Evolutionary conservation across 1,139 yeast species (phyloP).

Genomic region (Taphrina deformans): DNA sequence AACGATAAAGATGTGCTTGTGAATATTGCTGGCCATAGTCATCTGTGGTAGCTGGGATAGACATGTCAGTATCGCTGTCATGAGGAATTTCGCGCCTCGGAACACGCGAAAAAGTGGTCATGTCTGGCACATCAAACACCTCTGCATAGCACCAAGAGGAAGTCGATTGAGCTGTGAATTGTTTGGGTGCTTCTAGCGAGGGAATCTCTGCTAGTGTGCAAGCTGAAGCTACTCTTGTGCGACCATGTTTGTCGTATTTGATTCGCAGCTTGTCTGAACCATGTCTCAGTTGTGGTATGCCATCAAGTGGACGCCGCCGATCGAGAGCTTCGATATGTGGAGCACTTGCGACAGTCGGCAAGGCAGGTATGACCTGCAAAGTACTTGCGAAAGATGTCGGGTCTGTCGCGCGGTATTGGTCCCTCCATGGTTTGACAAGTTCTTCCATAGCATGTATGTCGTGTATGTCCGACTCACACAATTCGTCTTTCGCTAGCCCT

Average conservation of each 20-base stretch:
- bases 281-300: not conserved
- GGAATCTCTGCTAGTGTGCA: not conserved
- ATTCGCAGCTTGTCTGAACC: not conserved
- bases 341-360: not conserved
- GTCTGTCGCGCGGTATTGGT: not conserved
- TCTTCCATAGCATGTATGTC: constrained; percentile 2
- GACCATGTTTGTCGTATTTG: not conserved
- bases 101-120: not conserved
- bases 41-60: not conserved
- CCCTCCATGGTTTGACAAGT: constrained; percentile 14
- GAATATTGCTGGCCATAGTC: not conserved
- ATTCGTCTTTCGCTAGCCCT: too few species aligned
- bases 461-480: too few species aligned
- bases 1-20: not conserved
- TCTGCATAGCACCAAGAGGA: not conserved
- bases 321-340: not conserved
- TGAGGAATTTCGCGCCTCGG: not conserved
- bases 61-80: not conserved
- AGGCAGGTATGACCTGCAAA: not conserved
- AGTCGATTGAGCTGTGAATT: not conserved
- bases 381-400: not conserved
- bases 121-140: not conserved
- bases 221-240: not conserved
- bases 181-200: not conserved
- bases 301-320: not conserved